These are phyloP conservation scores for Paramecium bursaria DNA, from an alignment of 73 alveolate genomes.

Conservation along the genomic window DNA sequence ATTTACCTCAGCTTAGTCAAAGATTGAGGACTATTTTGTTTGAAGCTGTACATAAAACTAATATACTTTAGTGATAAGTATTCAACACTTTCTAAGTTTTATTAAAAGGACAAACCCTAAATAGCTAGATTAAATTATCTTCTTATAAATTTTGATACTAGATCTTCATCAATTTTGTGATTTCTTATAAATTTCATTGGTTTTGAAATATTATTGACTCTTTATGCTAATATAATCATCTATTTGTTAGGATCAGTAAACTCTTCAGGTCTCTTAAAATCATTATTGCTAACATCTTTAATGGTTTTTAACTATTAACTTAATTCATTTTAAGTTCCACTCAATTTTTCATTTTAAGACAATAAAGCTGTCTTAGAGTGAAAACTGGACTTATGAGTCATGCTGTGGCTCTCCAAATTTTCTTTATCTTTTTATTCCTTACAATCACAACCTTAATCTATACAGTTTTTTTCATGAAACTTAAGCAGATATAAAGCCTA, in stretches of 20 bases:
- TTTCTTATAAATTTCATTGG: neutral
- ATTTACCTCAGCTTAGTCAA: constrained; percentile 12
- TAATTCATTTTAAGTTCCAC: neutral
- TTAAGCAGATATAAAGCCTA: neutral
- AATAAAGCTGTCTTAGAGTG: constrained; percentile 35
- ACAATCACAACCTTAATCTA: constrained; percentile 42
- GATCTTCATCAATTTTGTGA: constrained; percentile 12
- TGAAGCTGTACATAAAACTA: constrained; percentile 30
- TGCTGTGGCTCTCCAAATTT: neutral
- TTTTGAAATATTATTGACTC: neutral
- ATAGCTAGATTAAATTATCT: constrained; percentile 35
- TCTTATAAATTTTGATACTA: constrained; percentile 5
- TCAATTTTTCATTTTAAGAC: constrained; percentile 9
- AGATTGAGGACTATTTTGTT: constrained; percentile 35
- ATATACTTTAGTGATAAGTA: constrained; percentile 44
- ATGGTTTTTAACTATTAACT: constrained; percentile 36
- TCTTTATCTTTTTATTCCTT: neutral
- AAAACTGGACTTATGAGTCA: constrained; percentile 47
- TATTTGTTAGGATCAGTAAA: no score
- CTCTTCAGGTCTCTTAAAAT: no score
- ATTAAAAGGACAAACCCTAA: constrained; percentile 23
- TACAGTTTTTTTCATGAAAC: constrained; percentile 16
- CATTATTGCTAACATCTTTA: constrained; percentile 18
- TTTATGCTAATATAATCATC: neutral
- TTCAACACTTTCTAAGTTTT: constrained; percentile 14